Conservation (phyloP, 495 filamentous ascomycete species). For the Tetracladium setigerum region DNA sequence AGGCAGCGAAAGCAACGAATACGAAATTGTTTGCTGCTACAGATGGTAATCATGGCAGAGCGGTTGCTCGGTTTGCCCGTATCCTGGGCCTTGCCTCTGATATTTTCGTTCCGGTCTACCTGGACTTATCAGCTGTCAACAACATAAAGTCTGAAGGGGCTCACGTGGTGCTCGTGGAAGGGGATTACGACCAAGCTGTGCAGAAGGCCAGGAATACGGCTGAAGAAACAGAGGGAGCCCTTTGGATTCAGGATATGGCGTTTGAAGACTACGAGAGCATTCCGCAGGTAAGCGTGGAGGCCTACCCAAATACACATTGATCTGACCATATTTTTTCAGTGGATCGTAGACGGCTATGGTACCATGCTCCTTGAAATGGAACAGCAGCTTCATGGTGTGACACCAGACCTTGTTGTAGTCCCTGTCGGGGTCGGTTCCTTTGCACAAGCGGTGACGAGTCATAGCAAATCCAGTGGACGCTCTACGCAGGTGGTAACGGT, state of each 20-base stretch:
- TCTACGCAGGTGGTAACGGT: constrained; percentile 39
- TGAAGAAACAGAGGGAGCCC: constrained; percentile 18
- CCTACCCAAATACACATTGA: no score
- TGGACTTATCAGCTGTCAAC: constrained; percentile 40
- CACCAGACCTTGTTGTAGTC: constrained; percentile 29
- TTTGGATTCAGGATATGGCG: constrained; percentile 59
- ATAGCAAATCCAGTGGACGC: constrained; percentile 36
- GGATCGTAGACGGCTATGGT: constrained; percentile 67
- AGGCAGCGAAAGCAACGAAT: constrained; percentile 21
- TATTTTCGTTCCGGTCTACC: constrained; percentile 49
- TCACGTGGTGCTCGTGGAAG: constrained; percentile 38
- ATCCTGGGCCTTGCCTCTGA: constrained; percentile 38
- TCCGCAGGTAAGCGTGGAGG: no score
- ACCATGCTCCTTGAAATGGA: constrained; percentile 61
- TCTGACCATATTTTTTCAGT: no score
- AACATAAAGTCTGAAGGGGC: constrained; percentile 53
- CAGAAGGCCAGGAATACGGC: constrained; percentile 31
- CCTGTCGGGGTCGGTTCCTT: constrained; percentile 56
- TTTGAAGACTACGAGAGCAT: constrained; percentile 56
- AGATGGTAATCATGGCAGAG: constrained; percentile 67
- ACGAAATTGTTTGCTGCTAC: constrained; percentile 47
- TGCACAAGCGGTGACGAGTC: constrained; percentile 41
- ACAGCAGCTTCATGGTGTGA: constrained; percentile 40
- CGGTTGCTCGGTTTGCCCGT: constrained; percentile 56
- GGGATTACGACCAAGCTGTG: constrained; percentile 55